phyloP scores from a whole-genome alignment of 768 basidiomycete genomes.

The Serendipita sp. region DNA sequence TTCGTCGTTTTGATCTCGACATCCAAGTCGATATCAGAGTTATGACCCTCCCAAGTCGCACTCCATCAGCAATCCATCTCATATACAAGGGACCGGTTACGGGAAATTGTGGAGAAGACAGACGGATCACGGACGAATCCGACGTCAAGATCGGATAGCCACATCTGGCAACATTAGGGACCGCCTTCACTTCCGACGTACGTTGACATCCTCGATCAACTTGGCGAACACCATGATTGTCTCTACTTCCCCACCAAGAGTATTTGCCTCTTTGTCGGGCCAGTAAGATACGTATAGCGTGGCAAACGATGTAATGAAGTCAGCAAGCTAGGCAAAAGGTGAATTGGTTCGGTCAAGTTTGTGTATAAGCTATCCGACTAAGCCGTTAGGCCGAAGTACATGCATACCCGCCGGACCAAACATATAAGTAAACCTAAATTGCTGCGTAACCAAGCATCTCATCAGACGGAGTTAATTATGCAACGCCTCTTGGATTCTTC shows the following conservation, averaged over 20 bases:
- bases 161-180: constrained; percentile 58
- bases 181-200: constrained; percentile 49
- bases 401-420: too few relatives aligned
- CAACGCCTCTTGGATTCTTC: too few relatives aligned
- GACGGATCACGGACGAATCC: constrained; percentile 36
- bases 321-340: too few relatives aligned
- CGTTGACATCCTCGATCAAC: constrained; percentile 60
- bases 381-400: too few relatives aligned
- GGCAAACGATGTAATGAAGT: too few relatives aligned
- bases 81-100: constrained; percentile 13
- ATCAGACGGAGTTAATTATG: too few relatives aligned
- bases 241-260: constrained; percentile 55
- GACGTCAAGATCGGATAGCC: constrained; percentile 67
- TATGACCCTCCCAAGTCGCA: background rate
- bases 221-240: constrained; percentile 77
- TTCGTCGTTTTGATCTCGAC: constrained; percentile 77
- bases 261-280: constrained; percentile 38
- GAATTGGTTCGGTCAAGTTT: too few relatives aligned
- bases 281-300: constrained; percentile 67
- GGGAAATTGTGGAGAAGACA: constrained; percentile 28
- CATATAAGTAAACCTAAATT: too few relatives aligned
- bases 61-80: background rate
- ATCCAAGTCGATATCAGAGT: constrained; percentile 42
- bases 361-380: too few relatives aligned
- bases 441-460: too few relatives aligned